A percentile compares a stretch with the other conserved stretches of the same genome.
Conservation (phyloP, 441 rosid species). For the Bocquillonia castaneifolia region DNA sequence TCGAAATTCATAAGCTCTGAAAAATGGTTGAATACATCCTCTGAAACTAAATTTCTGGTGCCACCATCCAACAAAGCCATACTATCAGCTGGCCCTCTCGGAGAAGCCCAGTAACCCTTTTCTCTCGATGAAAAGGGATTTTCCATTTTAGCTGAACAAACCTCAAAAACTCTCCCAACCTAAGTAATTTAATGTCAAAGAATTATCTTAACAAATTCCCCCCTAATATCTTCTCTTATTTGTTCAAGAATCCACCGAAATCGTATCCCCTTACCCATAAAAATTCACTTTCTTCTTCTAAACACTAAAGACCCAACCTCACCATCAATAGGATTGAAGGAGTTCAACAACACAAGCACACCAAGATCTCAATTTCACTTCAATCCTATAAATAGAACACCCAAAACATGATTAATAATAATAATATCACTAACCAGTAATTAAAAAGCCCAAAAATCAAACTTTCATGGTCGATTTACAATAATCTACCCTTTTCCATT, state of each 20-base stretch:
- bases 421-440: slow-evolving; percentile 10
- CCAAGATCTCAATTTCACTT: not conserved
- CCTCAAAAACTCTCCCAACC: slow-evolving; percentile 11
- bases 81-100: slow-evolving; percentile 42
- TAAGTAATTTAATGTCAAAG: slow-evolving; percentile 19
- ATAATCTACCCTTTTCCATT: slow-evolving; percentile 11
- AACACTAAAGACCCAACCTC: slow-evolving; percentile 1
- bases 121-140: slow-evolving; percentile 45
- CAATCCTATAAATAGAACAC: slow-evolving; percentile 9
- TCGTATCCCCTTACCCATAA: slow-evolving; percentile 17
- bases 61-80: slow-evolving; percentile 23
- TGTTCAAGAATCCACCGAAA: slow-evolving; percentile 14
- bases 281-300: slow-evolving; percentile 10
- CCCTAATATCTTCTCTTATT: slow-evolving; percentile 11
- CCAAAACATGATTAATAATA: not conserved
- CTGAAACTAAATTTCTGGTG: slow-evolving; percentile 34
- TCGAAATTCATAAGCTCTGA: slow-evolving; percentile 63
- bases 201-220: slow-evolving; percentile 14
- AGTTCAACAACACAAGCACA: not conserved
- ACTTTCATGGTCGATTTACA: too few relatives aligned
- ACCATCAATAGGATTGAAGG: not conserved
- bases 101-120: slow-evolving; percentile 46
- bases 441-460: too few relatives aligned
- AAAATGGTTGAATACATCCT: slow-evolving; percentile 46
- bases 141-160: slow-evolving; percentile 41